Base-by-base conservation (phyloP, 148 eudicot genomes). In the Linanthus parryae region DNA sequence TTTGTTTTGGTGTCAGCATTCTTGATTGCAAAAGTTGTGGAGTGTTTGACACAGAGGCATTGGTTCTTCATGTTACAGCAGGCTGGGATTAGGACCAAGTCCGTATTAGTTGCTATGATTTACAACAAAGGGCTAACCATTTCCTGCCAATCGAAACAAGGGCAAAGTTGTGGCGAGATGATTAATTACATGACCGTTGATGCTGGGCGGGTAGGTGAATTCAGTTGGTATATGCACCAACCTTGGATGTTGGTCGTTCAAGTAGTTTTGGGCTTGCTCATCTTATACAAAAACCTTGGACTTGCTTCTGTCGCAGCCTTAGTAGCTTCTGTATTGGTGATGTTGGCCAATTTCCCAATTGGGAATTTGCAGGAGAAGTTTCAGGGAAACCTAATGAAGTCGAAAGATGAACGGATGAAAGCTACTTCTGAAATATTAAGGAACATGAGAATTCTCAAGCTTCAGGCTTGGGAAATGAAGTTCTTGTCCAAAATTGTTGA, bases 391-490 rank as follows among this genome's bases (percentile, higher is more conserved):
- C 28, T 76, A 35, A 76, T 76, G 81, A 42, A 68, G 15, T 67
- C 65, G 11, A 76, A 76, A 53, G 81, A 76, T 61, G 63, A 44
- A 35, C 67, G 81, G 62, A 76, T 76, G 81, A 76, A 76, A 36
- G 58, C 74, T 3, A 72, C 77, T 0, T 72, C 81, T 33, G 77
- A 76, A 61, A 72, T 76, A 39, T 57, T 76, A 41, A 76, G 74
- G 47, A 76, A 72, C 57, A 76, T 76, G 77, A 71, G 77, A 25
- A 72, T 76, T 31, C 64, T 76, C 18, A 76, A 76, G 74, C 81
- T 76, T 64, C 81, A 76, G 41, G 81, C 70, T 8, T 76, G 77
- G 81, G 81, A 76, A 46, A 71, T 76, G 77, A 76, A 76, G 43
- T 76, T 76, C 49, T 62, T 76, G 46, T 76, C 81, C 3, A 77